Percentiles rank a stretch among this genome's conserved stretches.
Evolutionary conservation across 768 basidiomycete genomes (phyloP).

Genomic region (Tephrocybe sp.): DNA sequence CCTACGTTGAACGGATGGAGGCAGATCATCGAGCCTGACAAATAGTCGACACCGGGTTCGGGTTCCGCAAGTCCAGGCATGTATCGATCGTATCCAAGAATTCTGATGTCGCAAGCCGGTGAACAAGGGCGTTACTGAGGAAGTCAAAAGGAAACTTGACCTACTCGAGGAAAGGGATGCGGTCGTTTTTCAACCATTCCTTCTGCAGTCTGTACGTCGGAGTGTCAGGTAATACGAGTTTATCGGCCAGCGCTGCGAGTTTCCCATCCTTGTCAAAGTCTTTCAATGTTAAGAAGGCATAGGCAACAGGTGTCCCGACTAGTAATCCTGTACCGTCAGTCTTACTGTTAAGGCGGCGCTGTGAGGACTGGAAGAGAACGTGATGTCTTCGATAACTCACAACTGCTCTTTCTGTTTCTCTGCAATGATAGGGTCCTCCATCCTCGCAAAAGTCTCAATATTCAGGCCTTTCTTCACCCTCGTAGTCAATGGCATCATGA

Average conservation of each 20-base stretch:
- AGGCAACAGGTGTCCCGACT: neutral
- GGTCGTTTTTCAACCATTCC: neutral
- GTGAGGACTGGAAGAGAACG: no score
- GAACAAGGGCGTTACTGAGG: no score
- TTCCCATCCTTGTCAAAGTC: neutral
- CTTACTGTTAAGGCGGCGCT: no score
- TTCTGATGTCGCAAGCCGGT: neutral
- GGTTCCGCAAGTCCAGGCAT: neutral
- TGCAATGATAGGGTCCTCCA: neutral
- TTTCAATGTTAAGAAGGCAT: neutral
- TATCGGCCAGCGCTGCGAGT: neutral
- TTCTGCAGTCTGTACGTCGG: neutral
- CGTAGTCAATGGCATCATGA: neutral
- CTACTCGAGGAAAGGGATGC: constrained; percentile 1
- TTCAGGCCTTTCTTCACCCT: neutral
- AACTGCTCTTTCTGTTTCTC: neutral
- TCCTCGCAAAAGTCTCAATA: neutral
- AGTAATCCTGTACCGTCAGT: neutral
- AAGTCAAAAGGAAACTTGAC: neutral
- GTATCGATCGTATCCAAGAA: neutral
- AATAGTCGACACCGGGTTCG: constrained; percentile 22
- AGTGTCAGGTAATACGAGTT: neutral
- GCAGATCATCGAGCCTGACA: constrained; percentile 18
- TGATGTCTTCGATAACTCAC: no score
- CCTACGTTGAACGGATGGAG: constrained; percentile 41